A percentile compares a stretch with the other conserved stretches of the same genome.
These are phyloP conservation scores for Cadophora gregata DNA, from an alignment of 2,329 filamentous ascomycete species.

Conservation along the genomic window DNA sequence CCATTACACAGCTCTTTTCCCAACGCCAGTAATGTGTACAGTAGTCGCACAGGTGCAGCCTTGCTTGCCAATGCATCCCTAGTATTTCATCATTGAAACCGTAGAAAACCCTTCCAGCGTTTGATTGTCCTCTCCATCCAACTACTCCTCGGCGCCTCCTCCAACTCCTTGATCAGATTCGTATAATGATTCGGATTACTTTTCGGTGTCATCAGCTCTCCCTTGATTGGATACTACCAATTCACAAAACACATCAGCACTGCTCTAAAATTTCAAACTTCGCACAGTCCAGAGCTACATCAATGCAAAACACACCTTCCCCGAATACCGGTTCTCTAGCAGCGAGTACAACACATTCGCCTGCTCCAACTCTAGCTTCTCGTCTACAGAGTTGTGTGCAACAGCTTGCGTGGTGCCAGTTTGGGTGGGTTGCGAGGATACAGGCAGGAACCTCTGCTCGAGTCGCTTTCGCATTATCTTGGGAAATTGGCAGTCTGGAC, in stretches of 20 bases:
- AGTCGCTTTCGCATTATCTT: conserved; percentile 58
- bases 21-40: conserved; percentile 23
- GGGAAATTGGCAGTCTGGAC: conserved; percentile 67
- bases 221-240: conserved; percentile 54
- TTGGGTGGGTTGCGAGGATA: conserved; percentile 23
- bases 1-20: not conserved
- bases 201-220: conserved; percentile 59
- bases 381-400: conserved; percentile 40
- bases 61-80: too few relatives aligned
- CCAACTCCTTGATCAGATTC: conserved; percentile 65
- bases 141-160: conserved; percentile 64
- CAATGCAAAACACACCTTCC: conserved; percentile 50
- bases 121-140: conserved; percentile 59
- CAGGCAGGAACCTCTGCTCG: conserved; percentile 43
- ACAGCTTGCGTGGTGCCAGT: conserved; percentile 19
- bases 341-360: conserved; percentile 65
- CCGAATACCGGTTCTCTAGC: conserved; percentile 63
- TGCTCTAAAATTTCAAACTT: not conserved
- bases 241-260: conserved; percentile 5
- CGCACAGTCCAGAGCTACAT: not conserved
- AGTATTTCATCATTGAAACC: conserved; percentile 52
- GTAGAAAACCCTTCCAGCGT: conserved; percentile 63
- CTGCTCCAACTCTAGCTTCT: conserved; percentile 60
- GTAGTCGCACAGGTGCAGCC: conserved; percentile 16
- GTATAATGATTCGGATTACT: conserved; percentile 70